phyloP scores from a whole-genome alignment of 73 alveolate species.

The Tetrahymena borealis region DNA sequence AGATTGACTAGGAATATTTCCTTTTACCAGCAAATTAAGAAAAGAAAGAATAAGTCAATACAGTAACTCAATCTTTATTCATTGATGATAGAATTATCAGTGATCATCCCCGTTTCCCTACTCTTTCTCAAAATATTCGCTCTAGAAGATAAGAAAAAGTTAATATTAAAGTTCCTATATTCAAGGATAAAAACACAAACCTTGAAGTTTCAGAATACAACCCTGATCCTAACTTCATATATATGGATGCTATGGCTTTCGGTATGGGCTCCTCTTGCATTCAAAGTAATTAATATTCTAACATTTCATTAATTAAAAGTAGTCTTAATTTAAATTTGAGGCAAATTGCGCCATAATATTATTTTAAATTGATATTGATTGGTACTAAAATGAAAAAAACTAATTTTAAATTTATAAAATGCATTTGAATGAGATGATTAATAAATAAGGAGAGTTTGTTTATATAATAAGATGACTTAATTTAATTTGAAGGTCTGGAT shows the following conservation, averaged over 20 bases:
- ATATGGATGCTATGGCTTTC: slow-evolving; percentile 76
- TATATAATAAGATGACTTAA: too few relatives aligned
- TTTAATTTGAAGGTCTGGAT: too few relatives aligned
- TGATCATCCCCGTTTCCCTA: slow-evolving; percentile 92
- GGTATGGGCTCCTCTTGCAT: slow-evolving; percentile 73
- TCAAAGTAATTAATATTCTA: slow-evolving; percentile 12
- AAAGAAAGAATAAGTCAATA: slow-evolving; percentile 42
- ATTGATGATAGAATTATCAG: slow-evolving; percentile 74
- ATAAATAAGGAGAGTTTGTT: too few relatives aligned
- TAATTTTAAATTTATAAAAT: too few relatives aligned
- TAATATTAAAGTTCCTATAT: slow-evolving; percentile 81
- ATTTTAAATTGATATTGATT: too few relatives aligned
- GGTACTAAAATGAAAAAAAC: too few relatives aligned
- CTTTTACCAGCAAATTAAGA: slow-evolving; percentile 1
- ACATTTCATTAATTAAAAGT: background rate
- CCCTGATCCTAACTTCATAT: slow-evolving; percentile 59
- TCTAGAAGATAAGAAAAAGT: slow-evolving; percentile 84
- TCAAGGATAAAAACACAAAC: slow-evolving; percentile 73
- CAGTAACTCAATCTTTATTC: slow-evolving; percentile 52
- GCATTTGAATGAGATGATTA: too few relatives aligned
- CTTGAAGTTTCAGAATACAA: slow-evolving; percentile 43
- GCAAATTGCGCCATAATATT: slow-evolving; percentile 1
- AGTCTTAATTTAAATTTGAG: slow-evolving; percentile 40
- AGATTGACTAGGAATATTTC: slow-evolving; percentile 3
- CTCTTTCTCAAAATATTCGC: slow-evolving; percentile 71